A percentile compares a stretch with the other conserved stretches of the same genome.
Conservation (phyloP, 768 basidiomycete species). For the Brasilioporus rufonigricans region DNA sequence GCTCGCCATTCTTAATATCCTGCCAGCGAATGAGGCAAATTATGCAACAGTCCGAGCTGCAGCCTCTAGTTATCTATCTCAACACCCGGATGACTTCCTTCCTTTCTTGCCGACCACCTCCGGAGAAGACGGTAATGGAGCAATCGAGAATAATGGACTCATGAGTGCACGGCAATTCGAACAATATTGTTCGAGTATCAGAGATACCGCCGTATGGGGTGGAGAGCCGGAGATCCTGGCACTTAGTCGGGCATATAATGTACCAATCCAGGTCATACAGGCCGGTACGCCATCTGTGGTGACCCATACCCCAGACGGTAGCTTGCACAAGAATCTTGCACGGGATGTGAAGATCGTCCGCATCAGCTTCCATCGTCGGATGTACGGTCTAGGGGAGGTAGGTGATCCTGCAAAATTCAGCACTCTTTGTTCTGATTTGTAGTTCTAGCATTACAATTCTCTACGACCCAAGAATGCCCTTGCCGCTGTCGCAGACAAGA, state of each 20-base stretch:
- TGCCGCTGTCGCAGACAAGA: constrained; percentile 29
- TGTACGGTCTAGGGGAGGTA: constrained; percentile 97
- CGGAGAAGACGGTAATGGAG: constrained; percentile 67
- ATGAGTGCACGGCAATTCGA: constrained; percentile 68
- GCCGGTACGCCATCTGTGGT: constrained; percentile 78
- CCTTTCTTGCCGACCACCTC: constrained; percentile 82
- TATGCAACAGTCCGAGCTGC: constrained; percentile 60
- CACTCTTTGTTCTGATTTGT: constrained; percentile 4
- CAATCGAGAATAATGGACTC: constrained; percentile 56
- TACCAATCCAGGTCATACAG: constrained; percentile 92
- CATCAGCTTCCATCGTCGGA: constrained; percentile 89
- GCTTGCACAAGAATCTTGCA: constrained; percentile 23
- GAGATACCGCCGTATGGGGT: constrained; percentile 90
- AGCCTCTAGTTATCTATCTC: constrained; percentile 78
- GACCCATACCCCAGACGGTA: constrained; percentile 63
- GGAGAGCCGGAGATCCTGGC: constrained; percentile 97
- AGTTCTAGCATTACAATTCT: constrained; percentile 81
- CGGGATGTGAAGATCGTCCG: constrained; percentile 46
- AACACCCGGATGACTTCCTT: constrained; percentile 86
- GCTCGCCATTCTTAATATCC: constrained; percentile 65
- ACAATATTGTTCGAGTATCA: constrained; percentile 74
- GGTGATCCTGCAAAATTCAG: constrained; percentile 24
- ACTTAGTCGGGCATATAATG: constrained; percentile 70
- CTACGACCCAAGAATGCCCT: constrained; percentile 53
- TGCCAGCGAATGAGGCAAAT: constrained; percentile 56